Percentiles rank a stretch among this genome's conserved stretches.
Conservation (phyloP, 176 grass and related monocot species). For the Oryza meyeriana region DNA sequence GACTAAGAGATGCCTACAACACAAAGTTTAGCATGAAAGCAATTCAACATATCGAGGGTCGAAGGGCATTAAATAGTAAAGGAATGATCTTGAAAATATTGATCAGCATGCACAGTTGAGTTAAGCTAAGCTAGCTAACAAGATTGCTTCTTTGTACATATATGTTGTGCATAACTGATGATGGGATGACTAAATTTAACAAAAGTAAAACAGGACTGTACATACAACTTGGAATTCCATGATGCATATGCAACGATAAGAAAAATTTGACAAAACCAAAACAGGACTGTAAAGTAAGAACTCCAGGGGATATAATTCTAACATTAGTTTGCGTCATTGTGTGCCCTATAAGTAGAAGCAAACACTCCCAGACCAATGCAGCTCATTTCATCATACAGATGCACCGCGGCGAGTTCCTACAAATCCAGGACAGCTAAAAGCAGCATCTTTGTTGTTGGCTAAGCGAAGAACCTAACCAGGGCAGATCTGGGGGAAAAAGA, state of each 20-base stretch:
- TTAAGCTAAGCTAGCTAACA: neutral
- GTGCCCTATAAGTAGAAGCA: neutral
- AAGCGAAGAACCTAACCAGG: neutral
- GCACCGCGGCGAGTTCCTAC: neutral
- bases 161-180: neutral
- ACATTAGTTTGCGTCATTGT: neutral
- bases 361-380: neutral
- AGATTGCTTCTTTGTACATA: neutral
- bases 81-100: neutral
- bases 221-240: neutral
- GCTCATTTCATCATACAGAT: neutral
- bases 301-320: too few species aligned
- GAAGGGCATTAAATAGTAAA: neutral
- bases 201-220: neutral
- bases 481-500: conserved; percentile 18
- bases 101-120: neutral
- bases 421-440: neutral
- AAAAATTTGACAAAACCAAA: neutral
- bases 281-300: neutral
- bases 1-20: neutral
- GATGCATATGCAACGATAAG: neutral
- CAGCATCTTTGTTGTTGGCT: neutral
- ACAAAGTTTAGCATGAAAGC: conserved; percentile 4
- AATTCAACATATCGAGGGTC: neutral
- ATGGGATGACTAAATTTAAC: neutral